phyloP scores from a whole-genome alignment of 2,329 filamentous ascomycete genomes.

The Chaetomiaceae sp. region DNA sequence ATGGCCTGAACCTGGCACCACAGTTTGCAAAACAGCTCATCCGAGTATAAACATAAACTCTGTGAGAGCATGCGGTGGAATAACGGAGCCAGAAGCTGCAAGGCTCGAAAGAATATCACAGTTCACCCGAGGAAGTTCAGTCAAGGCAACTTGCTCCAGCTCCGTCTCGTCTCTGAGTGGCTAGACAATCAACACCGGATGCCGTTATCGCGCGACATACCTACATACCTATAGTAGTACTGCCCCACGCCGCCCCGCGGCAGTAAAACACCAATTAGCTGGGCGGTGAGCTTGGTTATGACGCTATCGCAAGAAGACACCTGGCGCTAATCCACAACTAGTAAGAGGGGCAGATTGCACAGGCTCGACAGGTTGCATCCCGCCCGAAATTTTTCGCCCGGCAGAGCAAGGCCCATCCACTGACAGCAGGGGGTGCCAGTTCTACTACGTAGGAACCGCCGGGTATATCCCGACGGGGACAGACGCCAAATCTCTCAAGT shows the following conservation, averaged over 20 bases:
- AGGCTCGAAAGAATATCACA: no score
- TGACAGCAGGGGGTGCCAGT: no score
- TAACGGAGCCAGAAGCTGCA: no score
- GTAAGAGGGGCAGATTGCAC: conserved; percentile 33
- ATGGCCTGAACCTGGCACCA: no score
- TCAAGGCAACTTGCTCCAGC: no score
- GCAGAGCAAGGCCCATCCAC: not conserved
- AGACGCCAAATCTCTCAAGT: conserved; percentile 14
- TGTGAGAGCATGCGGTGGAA: no score
- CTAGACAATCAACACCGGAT: not conserved
- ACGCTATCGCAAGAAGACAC: conserved; percentile 24
- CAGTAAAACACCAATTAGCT: conserved; percentile 26
- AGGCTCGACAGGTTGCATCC: not conserved
- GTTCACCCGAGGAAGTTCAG: no score
- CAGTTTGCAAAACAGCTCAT: no score
- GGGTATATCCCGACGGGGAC: conserved; percentile 7
- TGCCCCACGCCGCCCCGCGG: conserved; percentile 22
- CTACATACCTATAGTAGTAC: no score
- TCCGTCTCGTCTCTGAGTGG: not conserved
- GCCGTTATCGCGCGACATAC: conserved; percentile 29
- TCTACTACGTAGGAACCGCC: conserved; percentile 8
- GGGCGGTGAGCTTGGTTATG: conserved; percentile 26
- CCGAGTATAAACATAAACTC: no score
- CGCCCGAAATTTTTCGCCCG: conserved; percentile 14
- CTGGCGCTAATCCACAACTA: conserved; percentile 23